phyloP scores from a whole-genome alignment of 768 basidiomycete genomes.

The Lactarius pseudohatsudake region DNA sequence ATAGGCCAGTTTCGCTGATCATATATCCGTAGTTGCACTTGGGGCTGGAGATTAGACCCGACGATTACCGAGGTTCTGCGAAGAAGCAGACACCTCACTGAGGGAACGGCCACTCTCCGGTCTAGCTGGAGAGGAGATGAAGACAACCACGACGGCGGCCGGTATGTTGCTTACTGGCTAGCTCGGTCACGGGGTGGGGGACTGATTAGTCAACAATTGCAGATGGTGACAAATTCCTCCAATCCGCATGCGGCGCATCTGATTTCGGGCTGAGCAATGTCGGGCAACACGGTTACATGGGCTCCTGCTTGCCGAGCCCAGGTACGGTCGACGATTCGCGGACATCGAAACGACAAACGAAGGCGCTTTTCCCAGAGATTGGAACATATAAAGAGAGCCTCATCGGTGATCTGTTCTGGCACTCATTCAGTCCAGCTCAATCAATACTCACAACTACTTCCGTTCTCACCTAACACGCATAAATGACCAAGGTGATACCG shows the following conservation, averaged over 20 bases:
- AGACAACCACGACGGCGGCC: not conserved
- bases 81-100: no score
- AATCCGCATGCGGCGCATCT: not conserved
- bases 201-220: not conserved
- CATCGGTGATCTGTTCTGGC: not conserved
- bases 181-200: not conserved
- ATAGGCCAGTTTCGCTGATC: no score
- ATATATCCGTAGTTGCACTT: no score
- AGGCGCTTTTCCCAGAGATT: not conserved
- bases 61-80: not conserved
- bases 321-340: not conserved
- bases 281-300: no score
- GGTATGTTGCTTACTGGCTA: no score
- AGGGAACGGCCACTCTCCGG: not conserved
- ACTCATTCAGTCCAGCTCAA: not conserved
- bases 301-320: not conserved
- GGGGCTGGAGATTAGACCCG: no score
- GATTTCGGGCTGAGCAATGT: no score
- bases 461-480: not conserved
- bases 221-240: not conserved
- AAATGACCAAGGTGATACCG: slow-evolving; percentile 4
- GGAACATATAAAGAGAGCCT: not conserved
- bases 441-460: not conserved
- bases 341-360: not conserved
- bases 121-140: not conserved